Conservation (phyloP, 2,329 filamentous ascomycete genomes). For the Thielaviopsis euricoi region DNA sequence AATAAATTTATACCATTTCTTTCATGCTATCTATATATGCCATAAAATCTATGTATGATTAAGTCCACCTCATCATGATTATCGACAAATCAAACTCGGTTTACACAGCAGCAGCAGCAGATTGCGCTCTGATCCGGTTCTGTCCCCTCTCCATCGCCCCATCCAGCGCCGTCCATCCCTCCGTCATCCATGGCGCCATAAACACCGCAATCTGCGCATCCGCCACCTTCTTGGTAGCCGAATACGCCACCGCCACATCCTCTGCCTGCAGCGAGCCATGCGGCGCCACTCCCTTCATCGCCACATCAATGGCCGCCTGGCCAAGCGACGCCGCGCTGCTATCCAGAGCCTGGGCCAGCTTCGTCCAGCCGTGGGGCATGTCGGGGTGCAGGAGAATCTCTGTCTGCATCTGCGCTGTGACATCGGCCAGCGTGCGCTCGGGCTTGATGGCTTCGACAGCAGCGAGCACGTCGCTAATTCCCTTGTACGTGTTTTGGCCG, state of each 20-base stretch:
- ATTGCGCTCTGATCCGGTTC: neutral
- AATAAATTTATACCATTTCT: neutral
- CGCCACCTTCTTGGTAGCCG: conserved; percentile 50
- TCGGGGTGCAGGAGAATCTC: conserved; percentile 70
- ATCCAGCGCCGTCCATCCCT: conserved; percentile 46
- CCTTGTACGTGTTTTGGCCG: conserved; percentile 44
- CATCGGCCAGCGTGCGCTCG: conserved; percentile 30
- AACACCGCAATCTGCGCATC: conserved; percentile 67
- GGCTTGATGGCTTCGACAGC: conserved; percentile 48
- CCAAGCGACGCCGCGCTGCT: conserved; percentile 56
- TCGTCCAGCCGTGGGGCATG: conserved; percentile 65
- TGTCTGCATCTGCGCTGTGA: conserved; percentile 49
- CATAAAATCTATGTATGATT: neutral
- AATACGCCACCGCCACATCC: conserved; percentile 57
- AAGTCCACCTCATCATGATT: neutral
- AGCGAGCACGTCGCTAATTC: conserved; percentile 60
- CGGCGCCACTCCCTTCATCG: conserved; percentile 57
- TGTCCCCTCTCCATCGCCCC: conserved; percentile 17
- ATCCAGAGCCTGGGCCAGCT: conserved; percentile 46
- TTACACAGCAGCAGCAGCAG: neutral
- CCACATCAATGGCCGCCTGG: conserved; percentile 42
- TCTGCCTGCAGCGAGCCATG: conserved; percentile 48
- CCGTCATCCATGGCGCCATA: conserved; percentile 60
- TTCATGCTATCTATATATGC: neutral
- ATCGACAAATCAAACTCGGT: no score